phyloP scores from a whole-genome alignment of 2,329 filamentous ascomycete genomes.

The Waltergamsia citrina region DNA sequence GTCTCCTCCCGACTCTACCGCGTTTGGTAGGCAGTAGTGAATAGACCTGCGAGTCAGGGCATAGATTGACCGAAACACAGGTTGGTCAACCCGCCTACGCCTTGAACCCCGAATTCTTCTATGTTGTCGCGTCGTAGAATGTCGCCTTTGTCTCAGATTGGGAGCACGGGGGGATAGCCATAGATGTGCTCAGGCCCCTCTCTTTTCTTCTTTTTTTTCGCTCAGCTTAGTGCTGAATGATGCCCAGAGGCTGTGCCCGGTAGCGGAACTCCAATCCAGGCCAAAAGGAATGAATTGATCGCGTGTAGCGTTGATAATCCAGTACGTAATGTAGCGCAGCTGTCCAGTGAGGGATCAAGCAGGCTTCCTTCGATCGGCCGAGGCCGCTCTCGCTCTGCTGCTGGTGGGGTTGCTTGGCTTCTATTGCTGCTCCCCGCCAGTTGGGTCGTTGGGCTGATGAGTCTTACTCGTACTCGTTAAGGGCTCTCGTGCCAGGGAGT shows the following conservation, averaged over 20 bases:
- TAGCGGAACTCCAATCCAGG: not conserved
- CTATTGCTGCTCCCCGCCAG: not conserved
- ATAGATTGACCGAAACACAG: not conserved
- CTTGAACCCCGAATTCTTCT: too few relatives aligned
- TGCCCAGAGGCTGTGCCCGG: not conserved
- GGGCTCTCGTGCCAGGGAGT: too few relatives aligned
- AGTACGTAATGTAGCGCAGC: constrained; percentile 1
- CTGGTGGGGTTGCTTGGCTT: too few relatives aligned
- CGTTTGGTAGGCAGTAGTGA: constrained; percentile 2
- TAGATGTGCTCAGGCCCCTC: too few relatives aligned
- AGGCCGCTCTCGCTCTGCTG: not conserved
- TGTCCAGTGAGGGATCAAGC: not conserved
- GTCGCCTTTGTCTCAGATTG: too few relatives aligned
- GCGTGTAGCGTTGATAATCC: not conserved
- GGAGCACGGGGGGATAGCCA: too few relatives aligned
- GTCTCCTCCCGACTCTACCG: not conserved
- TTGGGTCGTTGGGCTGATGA: not conserved
- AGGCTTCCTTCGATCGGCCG: not conserved
- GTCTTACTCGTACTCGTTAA: too few relatives aligned
- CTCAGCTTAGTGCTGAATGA: too few relatives aligned
- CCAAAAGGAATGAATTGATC: not conserved
- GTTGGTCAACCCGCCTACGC: not conserved
- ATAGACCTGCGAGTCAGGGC: constrained; percentile 1
- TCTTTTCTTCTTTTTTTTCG: too few relatives aligned
- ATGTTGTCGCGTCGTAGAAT: too few relatives aligned